A percentile compares a stretch with the other conserved stretches of the same genome.
Evolutionary conservation across 2,329 filamentous ascomycete genomes (phyloP).

Genomic region (Ophiostoma angusticollis): DNA sequence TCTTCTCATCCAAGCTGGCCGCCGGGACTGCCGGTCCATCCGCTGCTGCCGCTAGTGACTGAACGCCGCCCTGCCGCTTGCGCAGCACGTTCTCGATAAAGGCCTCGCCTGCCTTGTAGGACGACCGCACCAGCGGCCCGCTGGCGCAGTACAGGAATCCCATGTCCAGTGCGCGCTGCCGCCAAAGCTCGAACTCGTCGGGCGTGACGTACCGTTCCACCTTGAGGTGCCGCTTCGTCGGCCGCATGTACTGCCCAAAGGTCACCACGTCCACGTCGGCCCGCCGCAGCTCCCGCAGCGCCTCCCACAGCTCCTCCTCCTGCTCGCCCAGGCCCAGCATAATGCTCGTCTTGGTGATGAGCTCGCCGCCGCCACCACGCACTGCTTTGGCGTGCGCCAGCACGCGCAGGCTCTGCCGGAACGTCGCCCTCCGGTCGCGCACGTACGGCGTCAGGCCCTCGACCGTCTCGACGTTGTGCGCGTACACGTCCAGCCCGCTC

Average conservation of each 20-base stretch:
- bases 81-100: conserved; percentile 98
- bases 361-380: conserved; percentile 39
- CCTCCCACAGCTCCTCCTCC: conserved; percentile 70
- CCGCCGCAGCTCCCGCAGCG: conserved; percentile 65
- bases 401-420: conserved; percentile 71
- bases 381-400: conserved; percentile 70
- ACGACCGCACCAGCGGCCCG: conserved; percentile 82
- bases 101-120: conserved; percentile 94
- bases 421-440: conserved; percentile 78
- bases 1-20: not conserved
- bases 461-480: conserved; percentile 93
- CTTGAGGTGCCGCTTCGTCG: conserved; percentile 94
- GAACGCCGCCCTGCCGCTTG: conserved; percentile 49
- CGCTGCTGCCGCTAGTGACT: conserved; percentile 5
- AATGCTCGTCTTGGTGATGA: conserved; percentile 97
- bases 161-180: conserved; percentile 78
- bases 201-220: conserved; percentile 93
- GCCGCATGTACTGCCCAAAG: conserved; percentile 99
- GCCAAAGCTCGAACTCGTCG: conserved; percentile 83
- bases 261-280: conserved; percentile 86
- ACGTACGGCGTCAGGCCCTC: conserved; percentile 84
- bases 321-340: conserved; percentile 94
- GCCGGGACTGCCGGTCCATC: not conserved
- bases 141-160: conserved; percentile 95
- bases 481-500: conserved; percentile 89